phyloP scores from a whole-genome alignment of 2,329 filamentous ascomycete species.

The Colletotrichum lini region DNA sequence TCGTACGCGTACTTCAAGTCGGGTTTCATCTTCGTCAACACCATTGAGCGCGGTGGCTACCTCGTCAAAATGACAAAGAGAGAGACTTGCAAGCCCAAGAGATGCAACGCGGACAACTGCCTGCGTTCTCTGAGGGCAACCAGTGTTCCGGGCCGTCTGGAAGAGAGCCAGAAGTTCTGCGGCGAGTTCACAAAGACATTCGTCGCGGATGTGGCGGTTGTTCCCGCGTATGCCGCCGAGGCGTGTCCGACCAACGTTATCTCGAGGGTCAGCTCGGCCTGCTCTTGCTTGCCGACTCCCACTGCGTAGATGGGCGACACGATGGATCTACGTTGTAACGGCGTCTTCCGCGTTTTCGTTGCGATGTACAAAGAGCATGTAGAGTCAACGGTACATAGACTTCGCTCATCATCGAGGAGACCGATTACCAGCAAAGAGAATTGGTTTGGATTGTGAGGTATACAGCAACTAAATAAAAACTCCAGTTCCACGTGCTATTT shows the following conservation, averaged over 20 bases:
- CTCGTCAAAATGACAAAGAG: conserved; percentile 53
- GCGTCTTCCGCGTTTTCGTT: fast-evolving
- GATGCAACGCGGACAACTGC: conserved; percentile 46
- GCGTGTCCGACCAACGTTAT: conserved; percentile 44
- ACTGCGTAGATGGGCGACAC: conserved; percentile 41
- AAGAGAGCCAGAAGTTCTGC: conserved; percentile 45
- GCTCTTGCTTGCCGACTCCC: conserved; percentile 45
- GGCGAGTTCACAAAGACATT: conserved; percentile 43
- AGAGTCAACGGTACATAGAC: no score
- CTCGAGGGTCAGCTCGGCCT: conserved; percentile 45
- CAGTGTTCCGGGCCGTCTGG: conserved; percentile 41
- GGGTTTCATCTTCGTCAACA: conserved; percentile 59
- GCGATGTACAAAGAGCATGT: no score
- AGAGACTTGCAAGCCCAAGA: conserved; percentile 45
- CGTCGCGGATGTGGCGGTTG: conserved; percentile 42
- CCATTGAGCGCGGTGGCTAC: conserved; percentile 59
- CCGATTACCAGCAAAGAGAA: neutral
- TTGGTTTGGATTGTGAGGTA: neutral
- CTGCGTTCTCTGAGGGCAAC: conserved; percentile 43
- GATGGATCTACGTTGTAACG: neutral
- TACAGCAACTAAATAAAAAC: neutral
- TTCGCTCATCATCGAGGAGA: no score
- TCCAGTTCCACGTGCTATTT: neutral
- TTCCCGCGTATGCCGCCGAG: conserved; percentile 43
- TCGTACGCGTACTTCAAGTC: conserved; percentile 60